A percentile compares a stretch with the other conserved stretches of the same genome.
phyloP scores from a whole-genome alignment of 176 grass and related monocot genomes.

The Microstegium vimineum region DNA sequence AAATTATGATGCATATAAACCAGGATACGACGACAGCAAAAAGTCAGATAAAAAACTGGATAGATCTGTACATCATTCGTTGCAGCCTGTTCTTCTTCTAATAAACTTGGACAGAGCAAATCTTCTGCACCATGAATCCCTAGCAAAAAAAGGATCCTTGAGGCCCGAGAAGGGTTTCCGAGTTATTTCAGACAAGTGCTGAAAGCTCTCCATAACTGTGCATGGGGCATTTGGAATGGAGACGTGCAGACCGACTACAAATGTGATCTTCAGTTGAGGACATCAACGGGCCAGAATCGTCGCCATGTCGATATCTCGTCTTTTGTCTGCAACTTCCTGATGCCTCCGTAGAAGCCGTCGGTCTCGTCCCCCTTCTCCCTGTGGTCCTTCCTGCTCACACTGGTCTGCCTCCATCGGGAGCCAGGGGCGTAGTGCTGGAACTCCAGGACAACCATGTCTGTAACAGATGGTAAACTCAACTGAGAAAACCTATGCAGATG shows the following conservation, averaged over 20 bases:
- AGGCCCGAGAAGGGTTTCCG: not conserved
- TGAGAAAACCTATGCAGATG: not conserved
- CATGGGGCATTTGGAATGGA: not conserved
- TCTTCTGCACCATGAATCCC: not conserved
- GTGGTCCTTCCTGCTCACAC: constrained; percentile 62
- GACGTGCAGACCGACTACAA: not conserved
- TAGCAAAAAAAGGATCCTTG: constrained; percentile 6
- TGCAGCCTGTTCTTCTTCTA: not conserved
- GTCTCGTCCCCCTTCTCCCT: constrained; percentile 66
- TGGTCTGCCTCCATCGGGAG: constrained; percentile 66
- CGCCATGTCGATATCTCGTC: constrained; percentile 70
- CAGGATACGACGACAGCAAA: not conserved
- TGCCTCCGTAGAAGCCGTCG: constrained; percentile 80
- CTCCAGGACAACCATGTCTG: constrained; percentile 69
- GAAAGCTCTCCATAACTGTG: constrained; percentile 13
- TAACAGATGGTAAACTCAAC: not conserved
- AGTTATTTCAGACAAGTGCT: not conserved
- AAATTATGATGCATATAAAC: not conserved
- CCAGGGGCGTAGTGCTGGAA: constrained; percentile 75
- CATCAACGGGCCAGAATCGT: constrained; percentile 64
- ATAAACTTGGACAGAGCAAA: not conserved
- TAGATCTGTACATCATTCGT: constrained; percentile 15
- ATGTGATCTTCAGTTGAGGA: constrained; percentile 37
- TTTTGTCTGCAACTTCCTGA: constrained; percentile 60
- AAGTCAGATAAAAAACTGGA: not conserved